Base-by-base conservation (phyloP, 176 grass and related monocot genomes). In the Oryza coarctata region DNA sequence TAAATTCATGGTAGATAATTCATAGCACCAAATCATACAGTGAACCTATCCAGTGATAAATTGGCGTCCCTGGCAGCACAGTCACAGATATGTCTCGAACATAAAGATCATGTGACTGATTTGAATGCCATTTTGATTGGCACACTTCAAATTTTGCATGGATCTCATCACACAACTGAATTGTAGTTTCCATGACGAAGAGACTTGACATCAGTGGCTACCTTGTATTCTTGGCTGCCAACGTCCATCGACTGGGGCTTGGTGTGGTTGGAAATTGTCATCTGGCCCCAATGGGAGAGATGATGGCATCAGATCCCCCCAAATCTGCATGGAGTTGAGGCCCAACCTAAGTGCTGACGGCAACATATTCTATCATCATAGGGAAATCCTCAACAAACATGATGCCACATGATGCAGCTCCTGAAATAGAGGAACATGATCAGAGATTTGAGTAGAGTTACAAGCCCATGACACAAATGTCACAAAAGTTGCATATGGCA, bases 281-380 rank as follows among this genome's bases (percentile, higher is more conserved):
- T 60, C 55, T 60, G 7, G 18, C 12, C 45, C 45, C 10, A 25
- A 36, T 23, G 32, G 63, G 72, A 58, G 3, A 60, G 32, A 36
- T n/a, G 20, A 18, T 15, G 32, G 18, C 31, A 64, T 61, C 6
- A 61, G 50, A 33, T 2, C 23, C 82, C 50, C 45, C 2, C 27
- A 49, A 78, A 65, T 17, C 41, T 38, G 84, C 60, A 57, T 20
- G 84, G 58, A 55, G 57, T 31, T 40, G 83, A 80, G 70, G 6
- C 26, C 70, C 61, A 43, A 20, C 62, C 45, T 15, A 55, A 74
- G 10, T 35, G 85, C 85, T 80, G 85, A 86, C 75, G 77, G 13
- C 77, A 81, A 60, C 70, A 1, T 61, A 20, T 44, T 23, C 30
- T 15, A 60, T 31, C 77, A 28, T 26, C 25, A 35, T 61, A 55